Conservation (phyloP, 768 basidiomycete genomes). For the Artomyces pyxidatus region DNA sequence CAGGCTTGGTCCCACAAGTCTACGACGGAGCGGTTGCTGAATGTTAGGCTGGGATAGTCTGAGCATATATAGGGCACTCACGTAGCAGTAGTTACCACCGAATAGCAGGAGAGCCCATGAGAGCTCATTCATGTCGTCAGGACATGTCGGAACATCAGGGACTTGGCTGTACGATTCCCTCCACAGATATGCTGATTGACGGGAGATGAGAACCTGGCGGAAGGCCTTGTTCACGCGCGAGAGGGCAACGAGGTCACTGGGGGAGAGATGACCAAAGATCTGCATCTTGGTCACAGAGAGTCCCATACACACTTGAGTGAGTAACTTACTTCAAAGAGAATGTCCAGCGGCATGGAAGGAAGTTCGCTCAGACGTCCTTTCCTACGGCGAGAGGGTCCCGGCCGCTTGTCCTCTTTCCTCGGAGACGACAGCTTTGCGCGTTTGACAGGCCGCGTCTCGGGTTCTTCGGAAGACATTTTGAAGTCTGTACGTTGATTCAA, state of each 20-base stretch:
- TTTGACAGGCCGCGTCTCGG: too few species aligned
- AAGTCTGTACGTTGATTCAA: too few species aligned
- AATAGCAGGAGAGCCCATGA: conserved; percentile 7
- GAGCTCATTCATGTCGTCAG: conserved; percentile 5
- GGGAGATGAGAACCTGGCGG: conserved; percentile 21
- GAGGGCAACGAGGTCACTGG: conserved; percentile 24
- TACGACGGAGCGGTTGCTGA: too few species aligned
- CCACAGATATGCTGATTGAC: conserved; percentile 20
- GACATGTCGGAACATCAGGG: conserved; percentile 2
- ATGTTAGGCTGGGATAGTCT: too few species aligned
- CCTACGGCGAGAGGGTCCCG: too few species aligned
- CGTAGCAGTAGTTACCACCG: conserved; percentile 8
- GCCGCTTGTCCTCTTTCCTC: too few species aligned
- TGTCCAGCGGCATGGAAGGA: conserved; percentile 20
- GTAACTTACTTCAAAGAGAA: conserved; percentile 22
- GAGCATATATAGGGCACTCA: not conserved
- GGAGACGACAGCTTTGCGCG: too few species aligned
- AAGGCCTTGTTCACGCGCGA: conserved; percentile 22
- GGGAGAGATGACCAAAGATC: conserved; percentile 24
- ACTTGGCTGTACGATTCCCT: not conserved
- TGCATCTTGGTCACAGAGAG: conserved; percentile 8
- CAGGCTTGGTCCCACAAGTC: conserved; percentile 9
- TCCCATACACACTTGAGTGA: not conserved
- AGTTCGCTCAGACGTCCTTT: conserved; percentile 11
- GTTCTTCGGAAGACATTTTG: too few species aligned